A percentile compares a stretch with the other conserved stretches of the same genome.
Evolutionary conservation across 305 asterid species (phyloP).

Genomic region (Fraxinus nigra): DNA sequence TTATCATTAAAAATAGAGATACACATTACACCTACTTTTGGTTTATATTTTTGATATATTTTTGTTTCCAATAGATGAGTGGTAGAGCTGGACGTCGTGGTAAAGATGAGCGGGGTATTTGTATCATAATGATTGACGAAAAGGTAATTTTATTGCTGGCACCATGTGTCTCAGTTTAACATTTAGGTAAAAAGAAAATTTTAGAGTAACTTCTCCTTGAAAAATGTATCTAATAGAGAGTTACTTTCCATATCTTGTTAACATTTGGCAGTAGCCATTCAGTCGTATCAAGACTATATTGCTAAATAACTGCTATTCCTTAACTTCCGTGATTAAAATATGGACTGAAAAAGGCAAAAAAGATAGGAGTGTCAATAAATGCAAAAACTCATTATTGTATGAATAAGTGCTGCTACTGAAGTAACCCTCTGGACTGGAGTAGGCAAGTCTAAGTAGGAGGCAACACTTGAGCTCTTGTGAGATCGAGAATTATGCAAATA

Average conservation of each 20-base stretch:
- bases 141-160: constrained; percentile 45
- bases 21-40: constrained; percentile 14
- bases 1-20: not conserved
- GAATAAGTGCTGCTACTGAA: constrained; percentile 6
- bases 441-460: too few relatives aligned
- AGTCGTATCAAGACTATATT: not conserved
- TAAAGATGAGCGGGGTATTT: constrained; percentile 93
- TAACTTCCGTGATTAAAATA: not conserved
- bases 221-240: not conserved
- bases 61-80: constrained; percentile 68
- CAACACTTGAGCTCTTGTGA: not conserved
- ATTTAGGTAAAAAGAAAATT: not conserved
- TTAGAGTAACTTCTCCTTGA: not conserved
- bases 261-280: constrained; percentile 5
- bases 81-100: constrained; percentile 99
- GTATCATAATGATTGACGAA: constrained; percentile 93
- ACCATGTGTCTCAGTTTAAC: not conserved
- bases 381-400: not conserved
- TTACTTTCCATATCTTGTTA: constrained; percentile 9
- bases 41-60: constrained; percentile 28
- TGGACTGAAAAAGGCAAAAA: not conserved
- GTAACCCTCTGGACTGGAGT: not conserved
- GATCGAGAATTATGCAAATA: constrained; percentile 9
- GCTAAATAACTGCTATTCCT: not conserved
- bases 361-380: not conserved